Evolutionary conservation across 1,284 basidiomycete genomes (phyloP), one percentile per base, ranked within the genome.

Genomic region (Cryptococcus floricola): DNA sequence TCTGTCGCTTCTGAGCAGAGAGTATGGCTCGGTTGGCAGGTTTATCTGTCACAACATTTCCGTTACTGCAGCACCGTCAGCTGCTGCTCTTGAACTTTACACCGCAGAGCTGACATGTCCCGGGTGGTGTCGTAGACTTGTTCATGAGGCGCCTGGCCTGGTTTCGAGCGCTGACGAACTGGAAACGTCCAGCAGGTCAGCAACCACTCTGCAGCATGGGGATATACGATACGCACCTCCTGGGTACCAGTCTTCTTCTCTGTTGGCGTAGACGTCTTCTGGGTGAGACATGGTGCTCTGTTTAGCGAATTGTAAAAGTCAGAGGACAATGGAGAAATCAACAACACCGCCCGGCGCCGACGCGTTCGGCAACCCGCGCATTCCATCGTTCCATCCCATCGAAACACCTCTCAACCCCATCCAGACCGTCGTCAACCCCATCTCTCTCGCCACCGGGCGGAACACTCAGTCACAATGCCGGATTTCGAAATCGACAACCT

Each of bases 21-120:
- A 77, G 63, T 39, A 73, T 65, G 4, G 71, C 64, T 31, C 53
- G 86, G 53, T 75, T 92, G 16, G 87, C 87, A 8, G 79, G 76
- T 46, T 81, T 92, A 31, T 74, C 87, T 13, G 81, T 84, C 37
- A 79, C 81, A 4, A 85, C 83, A 5, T 81, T 79, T 56, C 80
- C 77, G 19, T 87, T 87, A 0, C 80, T 89, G 38, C 37, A 10
- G 9, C 3, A 16, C 51, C 16, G 49, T 48, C 39, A 52, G 53
- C 28, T 31, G 54, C 31, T 51, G 48, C 41, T 5, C n/a, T 52
- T 1, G 13, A n/a, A 2, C 28, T 28, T 14, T 18, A 23, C 39
- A n/a, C 18, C 23, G 27, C 39, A 12, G 8, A 23, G 61, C 65
- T 45, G 49, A 70, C 66, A 61, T 52, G 56, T 75, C 73, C 12